phyloP scores from a whole-genome alignment of 306 rosid species.

The Abrus pulchellus region DNA sequence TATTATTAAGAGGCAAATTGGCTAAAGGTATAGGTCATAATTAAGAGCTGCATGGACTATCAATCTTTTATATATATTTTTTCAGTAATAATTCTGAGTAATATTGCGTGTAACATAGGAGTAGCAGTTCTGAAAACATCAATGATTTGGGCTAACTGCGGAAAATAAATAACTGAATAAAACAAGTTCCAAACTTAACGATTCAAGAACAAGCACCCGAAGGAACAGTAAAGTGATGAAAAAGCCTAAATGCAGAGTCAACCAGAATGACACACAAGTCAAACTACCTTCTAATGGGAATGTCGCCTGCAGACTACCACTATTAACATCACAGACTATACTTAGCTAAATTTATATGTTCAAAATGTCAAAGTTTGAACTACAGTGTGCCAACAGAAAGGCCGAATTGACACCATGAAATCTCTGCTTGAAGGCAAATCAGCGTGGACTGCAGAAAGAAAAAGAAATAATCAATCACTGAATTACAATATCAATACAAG shows the following conservation, averaged over 20 bases:
- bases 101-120: too few species aligned
- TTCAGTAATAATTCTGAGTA: too few species aligned
- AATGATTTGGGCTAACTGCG: too few species aligned
- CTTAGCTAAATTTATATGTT: constrained; percentile 3
- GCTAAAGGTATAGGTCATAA: too few species aligned
- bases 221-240: background rate
- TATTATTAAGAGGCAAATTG: too few species aligned
- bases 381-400: constrained; percentile 25
- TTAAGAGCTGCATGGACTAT: too few species aligned
- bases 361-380: constrained; percentile 29
- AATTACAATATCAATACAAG: constrained; percentile 24
- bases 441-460: constrained; percentile 66
- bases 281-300: constrained; percentile 32
- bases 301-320: constrained; percentile 21
- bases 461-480: constrained; percentile 32
- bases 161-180: background rate
- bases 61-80: too few species aligned
- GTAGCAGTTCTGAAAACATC: too few species aligned
- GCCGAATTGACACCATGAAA: constrained; percentile 11
- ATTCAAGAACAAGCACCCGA: background rate
- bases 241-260: background rate
- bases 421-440: constrained; percentile 43
- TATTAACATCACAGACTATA: constrained; percentile 43
- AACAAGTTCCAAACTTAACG: constrained; percentile 3
- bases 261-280: constrained; percentile 39